Conservation (phyloP, 2,329 filamentous ascomycete species). For the Talaromyces pinophilus region DNA sequence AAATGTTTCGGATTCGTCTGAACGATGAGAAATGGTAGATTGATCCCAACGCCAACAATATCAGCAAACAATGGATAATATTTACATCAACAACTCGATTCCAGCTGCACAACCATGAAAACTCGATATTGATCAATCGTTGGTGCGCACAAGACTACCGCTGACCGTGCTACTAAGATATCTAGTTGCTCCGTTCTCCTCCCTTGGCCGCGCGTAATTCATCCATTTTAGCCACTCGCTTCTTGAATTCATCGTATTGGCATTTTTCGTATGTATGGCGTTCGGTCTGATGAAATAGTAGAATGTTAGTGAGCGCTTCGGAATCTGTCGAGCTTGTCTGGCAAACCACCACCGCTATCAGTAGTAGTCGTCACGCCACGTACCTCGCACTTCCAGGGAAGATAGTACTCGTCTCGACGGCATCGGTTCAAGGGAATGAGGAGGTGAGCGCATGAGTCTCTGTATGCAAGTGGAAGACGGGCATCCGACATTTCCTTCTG, state of each 20-base stretch:
- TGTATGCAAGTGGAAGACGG: constrained; percentile 82
- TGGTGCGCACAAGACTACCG: background rate
- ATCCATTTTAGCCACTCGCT: constrained; percentile 97
- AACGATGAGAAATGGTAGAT: constrained; percentile 22
- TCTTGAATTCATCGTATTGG: constrained; percentile 99
- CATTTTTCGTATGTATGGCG: constrained; percentile 98
- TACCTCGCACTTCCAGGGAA: constrained; percentile 98
- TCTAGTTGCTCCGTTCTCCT: constrained; percentile 79
- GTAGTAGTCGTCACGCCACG: constrained; percentile 34
- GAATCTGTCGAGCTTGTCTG: background rate
- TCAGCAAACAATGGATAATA: constrained; percentile 41
- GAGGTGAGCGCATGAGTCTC: constrained; percentile 92
- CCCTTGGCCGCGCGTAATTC: constrained; percentile 85
- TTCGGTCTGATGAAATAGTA: constrained; percentile 66
- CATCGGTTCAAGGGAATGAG: constrained; percentile 95
- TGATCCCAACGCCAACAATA: constrained; percentile 39
- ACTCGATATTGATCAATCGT: constrained; percentile 5
- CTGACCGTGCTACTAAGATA: background rate
- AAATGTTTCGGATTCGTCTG: constrained; percentile 8
- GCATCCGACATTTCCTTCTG: constrained; percentile 93
- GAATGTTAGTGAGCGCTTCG: background rate
- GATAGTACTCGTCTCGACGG: constrained; percentile 85
- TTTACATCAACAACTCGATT: constrained; percentile 42
- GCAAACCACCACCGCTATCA: background rate
- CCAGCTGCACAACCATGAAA: constrained; percentile 24